phyloP scores from a whole-genome alignment of 306 rosid genomes.

The Rosa multiflora region DNA sequence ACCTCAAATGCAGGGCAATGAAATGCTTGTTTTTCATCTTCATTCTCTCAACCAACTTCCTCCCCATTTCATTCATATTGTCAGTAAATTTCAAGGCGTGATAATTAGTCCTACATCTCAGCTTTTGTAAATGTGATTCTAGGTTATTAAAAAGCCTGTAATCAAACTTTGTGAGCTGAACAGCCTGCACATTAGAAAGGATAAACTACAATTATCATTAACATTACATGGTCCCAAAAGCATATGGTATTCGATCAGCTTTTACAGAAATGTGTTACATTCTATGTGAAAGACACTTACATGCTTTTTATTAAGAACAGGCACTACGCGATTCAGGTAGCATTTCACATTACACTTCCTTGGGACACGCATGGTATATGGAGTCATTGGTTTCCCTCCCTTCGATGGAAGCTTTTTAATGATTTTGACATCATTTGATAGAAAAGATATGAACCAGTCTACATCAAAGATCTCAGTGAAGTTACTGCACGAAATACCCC shows the following conservation, averaged over 20 bases:
- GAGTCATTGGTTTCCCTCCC: too few relatives aligned
- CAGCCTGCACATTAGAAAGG: constrained; percentile 51
- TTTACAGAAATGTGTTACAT: too few relatives aligned
- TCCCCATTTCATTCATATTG: constrained; percentile 63
- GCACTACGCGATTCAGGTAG: too few relatives aligned
- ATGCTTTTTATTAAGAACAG: too few relatives aligned
- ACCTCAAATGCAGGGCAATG: constrained; percentile 94
- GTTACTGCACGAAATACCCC: too few relatives aligned
- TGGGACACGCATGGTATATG: too few relatives aligned
- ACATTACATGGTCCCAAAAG: background rate
- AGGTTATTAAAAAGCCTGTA: constrained; percentile 81
- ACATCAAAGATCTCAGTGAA: too few relatives aligned
- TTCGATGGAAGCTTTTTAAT: too few relatives aligned
- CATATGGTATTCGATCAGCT: background rate
- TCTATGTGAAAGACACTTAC: too few relatives aligned
- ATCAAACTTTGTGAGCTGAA: constrained; percentile 84
- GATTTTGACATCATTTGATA: too few relatives aligned
- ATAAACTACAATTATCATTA: constrained; percentile 16
- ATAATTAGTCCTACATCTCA: constrained; percentile 88
- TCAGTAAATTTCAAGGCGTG: constrained; percentile 75
- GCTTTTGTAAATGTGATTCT: constrained; percentile 63
- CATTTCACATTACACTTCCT: too few relatives aligned
- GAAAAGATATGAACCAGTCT: too few relatives aligned
- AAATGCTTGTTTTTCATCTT: constrained; percentile 66
- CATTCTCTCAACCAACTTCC: constrained; percentile 64